Evolutionary conservation across 2,329 filamentous ascomycete genomes (phyloP), one percentile per base, ranked within the genome.

Genomic region (Hypoxylon sp.): DNA sequence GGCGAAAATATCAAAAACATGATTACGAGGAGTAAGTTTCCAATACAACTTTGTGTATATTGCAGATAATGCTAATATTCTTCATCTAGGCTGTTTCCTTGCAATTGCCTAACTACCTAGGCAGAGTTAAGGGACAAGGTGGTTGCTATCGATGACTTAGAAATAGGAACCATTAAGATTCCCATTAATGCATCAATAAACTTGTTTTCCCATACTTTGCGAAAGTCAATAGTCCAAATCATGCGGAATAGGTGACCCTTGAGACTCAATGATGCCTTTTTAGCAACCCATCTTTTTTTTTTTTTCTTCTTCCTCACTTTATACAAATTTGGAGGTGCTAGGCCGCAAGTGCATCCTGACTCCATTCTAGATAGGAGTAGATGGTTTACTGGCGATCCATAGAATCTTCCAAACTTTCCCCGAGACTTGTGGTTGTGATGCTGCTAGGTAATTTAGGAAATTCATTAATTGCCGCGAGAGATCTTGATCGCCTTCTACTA

Each of bases 21-120:
- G 17, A 14, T 42, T 26, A 60, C 33, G 17, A 39, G 3, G 46
- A 17, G 57, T 59, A 51, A 51, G 33, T 39, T 59, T 2, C 35
- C 53, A 14, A 33, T 11, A 6, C 10, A 10, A 5, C 14, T 14
- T 10, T 29, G 3, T 46, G 37, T 22, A 19, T 29, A 44, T n/a
- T 31, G 26, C 8, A 31, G 19, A 6, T 47, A 6, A 24, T 44
- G 14, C 52, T 55, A 29, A 57, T 54, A 26, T 13, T n/a, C 9
- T 46, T 19, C 13, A 17, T 13, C n/a, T 13, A 55, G 35, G 24
- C 22, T 9, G 8, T 31, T 26, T 19, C 10, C 31, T 22, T 13
- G 17, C 33, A 37, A 37, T 31, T 50, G 13, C 24, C 13, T 13
- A 33, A 33, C 17, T 22, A 33, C 17, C 37, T 57, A 19, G 22